Conservation (phyloP, 345 rosid genomes). For the Capsella bursapastoris region DNA sequence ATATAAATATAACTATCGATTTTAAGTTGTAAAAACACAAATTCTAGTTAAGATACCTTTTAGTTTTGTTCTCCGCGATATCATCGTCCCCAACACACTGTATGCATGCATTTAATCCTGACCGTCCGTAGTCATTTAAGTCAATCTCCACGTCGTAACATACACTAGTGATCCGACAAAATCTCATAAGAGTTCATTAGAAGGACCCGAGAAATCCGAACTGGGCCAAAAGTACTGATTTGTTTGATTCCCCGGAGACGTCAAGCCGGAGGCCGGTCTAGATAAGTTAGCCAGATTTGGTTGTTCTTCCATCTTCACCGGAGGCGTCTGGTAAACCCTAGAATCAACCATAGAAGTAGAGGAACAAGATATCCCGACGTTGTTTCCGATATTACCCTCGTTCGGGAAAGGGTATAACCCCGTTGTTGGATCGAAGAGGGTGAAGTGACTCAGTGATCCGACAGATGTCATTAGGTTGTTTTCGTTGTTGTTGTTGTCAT, state of each 20-base stretch:
- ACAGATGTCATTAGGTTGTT: slow-evolving; percentile 40
- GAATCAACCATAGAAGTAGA: slow-evolving; percentile 50
- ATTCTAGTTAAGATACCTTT: slow-evolving; percentile 30
- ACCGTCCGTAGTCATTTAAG: slow-evolving; percentile 27
- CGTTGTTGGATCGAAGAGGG: slow-evolving; percentile 54
- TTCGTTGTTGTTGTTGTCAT: slow-evolving; percentile 27
- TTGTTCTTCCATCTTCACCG: slow-evolving; percentile 63
- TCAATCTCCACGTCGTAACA: slow-evolving; percentile 27
- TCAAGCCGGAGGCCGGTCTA: slow-evolving; percentile 39
- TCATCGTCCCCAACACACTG: slow-evolving; percentile 1
- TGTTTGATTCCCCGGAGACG: slow-evolving; percentile 44
- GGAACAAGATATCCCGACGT: slow-evolving; percentile 38
- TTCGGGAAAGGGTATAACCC: slow-evolving; percentile 51
- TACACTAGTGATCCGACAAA: slow-evolving; percentile 8
- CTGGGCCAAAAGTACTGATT: slow-evolving; percentile 49
- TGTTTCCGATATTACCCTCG: slow-evolving; percentile 49
- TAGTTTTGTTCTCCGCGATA: slow-evolving; percentile 18
- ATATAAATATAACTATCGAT: slow-evolving; percentile 13
- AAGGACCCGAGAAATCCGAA: slow-evolving; percentile 44
- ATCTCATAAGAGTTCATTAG: slow-evolving; percentile 41
- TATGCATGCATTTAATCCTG: slow-evolving; percentile 34
- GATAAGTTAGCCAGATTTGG: slow-evolving; percentile 48
- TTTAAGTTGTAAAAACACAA: slow-evolving; percentile 24
- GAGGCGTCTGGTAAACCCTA: slow-evolving; percentile 63
- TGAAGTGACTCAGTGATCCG: slow-evolving; percentile 53